These are phyloP conservation scores for Dactylonectria macrodidyma DNA, from an alignment of 2,329 filamentous ascomycete genomes.

Conservation along the genomic window DNA sequence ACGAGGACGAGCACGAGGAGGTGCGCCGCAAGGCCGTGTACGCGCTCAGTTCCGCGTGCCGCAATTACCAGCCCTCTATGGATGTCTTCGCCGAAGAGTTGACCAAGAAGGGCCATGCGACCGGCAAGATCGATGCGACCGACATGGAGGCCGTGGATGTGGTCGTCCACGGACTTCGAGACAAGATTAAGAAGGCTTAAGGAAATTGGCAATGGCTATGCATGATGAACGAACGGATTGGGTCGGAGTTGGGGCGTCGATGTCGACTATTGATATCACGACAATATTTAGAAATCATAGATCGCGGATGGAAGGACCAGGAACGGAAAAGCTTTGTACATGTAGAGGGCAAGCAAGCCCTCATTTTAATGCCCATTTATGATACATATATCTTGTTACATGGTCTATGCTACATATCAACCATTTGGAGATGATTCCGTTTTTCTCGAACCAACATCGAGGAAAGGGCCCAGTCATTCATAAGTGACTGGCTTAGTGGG, in stretches of 20 bases:
- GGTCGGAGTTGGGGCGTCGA: slow-evolving; percentile 55
- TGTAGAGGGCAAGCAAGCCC: slow-evolving; percentile 36
- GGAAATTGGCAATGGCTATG: slow-evolving; percentile 16
- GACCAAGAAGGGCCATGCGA: slow-evolving; percentile 67
- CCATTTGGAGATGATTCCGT: slow-evolving; percentile 36
- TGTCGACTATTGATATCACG: slow-evolving; percentile 33
- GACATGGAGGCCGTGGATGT: slow-evolving; percentile 91
- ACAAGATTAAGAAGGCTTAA: slow-evolving; percentile 59
- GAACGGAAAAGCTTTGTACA: slow-evolving; percentile 30
- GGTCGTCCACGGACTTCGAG: slow-evolving; percentile 78
- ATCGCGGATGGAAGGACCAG: slow-evolving; percentile 13
- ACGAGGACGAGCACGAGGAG: slow-evolving; percentile 70
- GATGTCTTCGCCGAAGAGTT: slow-evolving; percentile 77
- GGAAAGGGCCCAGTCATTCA: slow-evolving; percentile 1
- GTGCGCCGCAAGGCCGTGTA: slow-evolving; percentile 91
- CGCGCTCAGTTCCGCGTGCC: slow-evolving; percentile 86
- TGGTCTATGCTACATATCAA: slow-evolving; percentile 49
- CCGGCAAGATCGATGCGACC: slow-evolving; percentile 78
- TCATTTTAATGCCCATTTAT: slow-evolving; percentile 46
- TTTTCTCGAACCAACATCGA: slow-evolving; percentile 25
- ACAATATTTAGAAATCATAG: slow-evolving; percentile 7
- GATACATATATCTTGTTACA: slow-evolving; percentile 56
- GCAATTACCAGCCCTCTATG: slow-evolving; percentile 91
- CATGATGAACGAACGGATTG: slow-evolving; percentile 49
- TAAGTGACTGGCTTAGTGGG: slow-evolving; percentile 50